phyloP scores from a whole-genome alignment of 139 green algal species.

The Deuterostichococcus epilithicus region DNA sequence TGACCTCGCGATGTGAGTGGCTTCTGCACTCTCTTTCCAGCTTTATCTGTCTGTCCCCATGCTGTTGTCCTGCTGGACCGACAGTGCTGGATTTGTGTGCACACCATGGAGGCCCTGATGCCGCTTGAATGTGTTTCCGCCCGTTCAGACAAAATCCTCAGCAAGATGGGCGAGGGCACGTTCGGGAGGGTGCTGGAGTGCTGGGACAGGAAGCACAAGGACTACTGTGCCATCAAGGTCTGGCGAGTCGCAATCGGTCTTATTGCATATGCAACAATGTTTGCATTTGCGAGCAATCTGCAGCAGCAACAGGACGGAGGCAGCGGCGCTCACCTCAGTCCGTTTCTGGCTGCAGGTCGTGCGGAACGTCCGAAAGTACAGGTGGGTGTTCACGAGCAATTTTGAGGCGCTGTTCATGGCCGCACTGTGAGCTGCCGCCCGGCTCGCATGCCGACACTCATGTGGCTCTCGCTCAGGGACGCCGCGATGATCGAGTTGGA shows the following conservation, averaged over 20 bases:
- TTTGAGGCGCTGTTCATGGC: not conserved
- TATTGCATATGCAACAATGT: no score
- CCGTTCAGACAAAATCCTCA: constrained; percentile 87
- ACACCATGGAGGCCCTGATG: not conserved
- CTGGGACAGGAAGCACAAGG: constrained; percentile 85
- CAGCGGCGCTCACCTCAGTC: no score
- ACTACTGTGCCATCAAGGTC: constrained; percentile 88
- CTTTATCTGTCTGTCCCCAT: not conserved
- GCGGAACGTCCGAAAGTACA: constrained; percentile 92
- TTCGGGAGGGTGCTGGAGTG: constrained; percentile 96
- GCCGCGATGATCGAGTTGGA: constrained; percentile 87
- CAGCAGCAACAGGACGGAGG: no score
- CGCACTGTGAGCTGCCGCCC: not conserved
- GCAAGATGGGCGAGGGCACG: constrained; percentile 92
- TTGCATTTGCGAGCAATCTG: no score
- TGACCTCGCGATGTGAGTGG: constrained; percentile 74
- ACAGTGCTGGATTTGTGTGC: not conserved
- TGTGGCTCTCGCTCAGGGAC: no score
- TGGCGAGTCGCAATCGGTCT: not conserved
- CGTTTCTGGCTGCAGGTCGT: no score
- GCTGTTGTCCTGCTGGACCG: not conserved
- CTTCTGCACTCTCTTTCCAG: not conserved
- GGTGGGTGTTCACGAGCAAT: not conserved
- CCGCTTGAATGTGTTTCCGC: constrained; percentile 1
- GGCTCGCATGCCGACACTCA: no score